Base-by-base conservation (phyloP, 2,329 filamentous ascomycete species). In the Colletotrichum acutatum region DNA sequence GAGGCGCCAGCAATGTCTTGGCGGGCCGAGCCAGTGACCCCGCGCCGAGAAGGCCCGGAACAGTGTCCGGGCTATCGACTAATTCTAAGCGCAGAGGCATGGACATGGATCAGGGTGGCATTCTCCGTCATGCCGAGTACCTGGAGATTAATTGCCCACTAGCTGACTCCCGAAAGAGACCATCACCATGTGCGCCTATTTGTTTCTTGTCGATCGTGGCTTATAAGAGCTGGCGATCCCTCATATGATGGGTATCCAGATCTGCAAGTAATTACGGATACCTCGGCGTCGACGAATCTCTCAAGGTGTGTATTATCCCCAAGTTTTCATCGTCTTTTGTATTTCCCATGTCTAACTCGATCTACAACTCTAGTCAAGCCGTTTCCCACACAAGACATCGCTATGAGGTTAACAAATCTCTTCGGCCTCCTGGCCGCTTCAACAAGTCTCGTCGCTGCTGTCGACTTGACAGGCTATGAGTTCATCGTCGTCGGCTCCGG, bases 401-500 rank as follows among this genome's bases (percentile, higher is more conserved):
- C 56, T 16, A 74, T 74, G 72, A 74, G 59, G 61, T 54, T 73
- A 65, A 56, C 65, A 8, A 58, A 62, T 8, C 46, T 71, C 9
- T 28, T 77, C 53, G 64, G 74, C 56, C 74, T 79, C 11, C 12
- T 77, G 26, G 77, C 77, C 64, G 60, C 74, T 22, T 76, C 75
- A 12, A 74, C 74, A 30, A 42, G 75, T 9, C 32, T 77, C 5
- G 76, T 72, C 19, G 59, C 61, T 1, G 76, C 79, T 26, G 77
- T 78, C 30, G 69, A 79, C 8, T 30, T 71, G 11, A 53, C 64
- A 14, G 80, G 78, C 22, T 92, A 92, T 77, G 90, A 92, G 73
- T 92, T 90, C 80, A 83, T 92, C 32, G 85, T 92, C 11, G 89
- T 92, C 49, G 90, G 90, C 12, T 90, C 88, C 7, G 90, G 90